Conservation (phyloP, 208 protist species). For the Trypanosoma avium region DNA sequence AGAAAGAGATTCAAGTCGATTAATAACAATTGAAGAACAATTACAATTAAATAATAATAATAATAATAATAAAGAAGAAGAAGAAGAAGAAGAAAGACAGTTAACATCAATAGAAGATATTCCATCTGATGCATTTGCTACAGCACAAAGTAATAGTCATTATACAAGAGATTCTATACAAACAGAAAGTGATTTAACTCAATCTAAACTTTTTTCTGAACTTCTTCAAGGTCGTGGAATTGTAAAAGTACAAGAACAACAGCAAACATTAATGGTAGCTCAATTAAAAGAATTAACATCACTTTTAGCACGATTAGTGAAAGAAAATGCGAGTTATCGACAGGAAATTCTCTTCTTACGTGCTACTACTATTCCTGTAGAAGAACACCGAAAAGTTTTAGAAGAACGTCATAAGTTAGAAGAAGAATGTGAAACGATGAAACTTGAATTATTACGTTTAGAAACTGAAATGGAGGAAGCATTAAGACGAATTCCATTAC, state of each 20-base stretch:
- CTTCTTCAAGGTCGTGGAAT: constrained; percentile 20
- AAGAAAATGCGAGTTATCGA: constrained; percentile 43
- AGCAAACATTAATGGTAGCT: constrained; percentile 28
- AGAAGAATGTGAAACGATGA: constrained; percentile 33
- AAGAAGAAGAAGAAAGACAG: neutral
- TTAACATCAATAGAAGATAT: neutral
- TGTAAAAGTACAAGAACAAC: constrained; percentile 36
- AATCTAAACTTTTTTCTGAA: constrained; percentile 32
- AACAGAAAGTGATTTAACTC: constrained; percentile 10
- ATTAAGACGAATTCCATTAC: neutral
- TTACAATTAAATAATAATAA: neutral
- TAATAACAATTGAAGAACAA: neutral
- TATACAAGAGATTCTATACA: neutral
- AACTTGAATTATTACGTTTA: constrained; percentile 35
- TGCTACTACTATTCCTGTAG: constrained; percentile 39
- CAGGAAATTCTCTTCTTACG: constrained; percentile 37
- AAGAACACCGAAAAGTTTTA: constrained; percentile 23
- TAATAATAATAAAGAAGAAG: neutral
- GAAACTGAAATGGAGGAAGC: constrained; percentile 26
- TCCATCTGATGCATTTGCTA: constrained; percentile 20
- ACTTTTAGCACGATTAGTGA: constrained; percentile 35
- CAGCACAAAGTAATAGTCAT: constrained; percentile 21
- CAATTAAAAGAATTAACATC: constrained; percentile 28
- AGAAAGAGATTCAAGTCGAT: neutral
- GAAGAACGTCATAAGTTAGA: constrained; percentile 34